Evolutionary conservation across 73 alveolate species (phyloP).

Genomic region (Tetrahymena malaccensis): DNA sequence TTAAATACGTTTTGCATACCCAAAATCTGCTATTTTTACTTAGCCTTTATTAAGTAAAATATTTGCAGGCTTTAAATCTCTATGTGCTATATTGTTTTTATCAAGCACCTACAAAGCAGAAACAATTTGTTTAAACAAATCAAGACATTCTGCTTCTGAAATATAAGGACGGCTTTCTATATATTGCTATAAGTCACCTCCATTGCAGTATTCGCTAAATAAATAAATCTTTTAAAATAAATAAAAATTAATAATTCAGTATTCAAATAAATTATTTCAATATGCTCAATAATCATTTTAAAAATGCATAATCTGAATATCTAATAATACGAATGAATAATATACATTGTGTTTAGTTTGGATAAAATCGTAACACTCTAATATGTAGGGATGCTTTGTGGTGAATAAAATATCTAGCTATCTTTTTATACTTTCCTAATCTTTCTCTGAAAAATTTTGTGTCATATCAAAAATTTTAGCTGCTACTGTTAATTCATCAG

Average conservation of each 20-base stretch:
- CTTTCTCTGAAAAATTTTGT: neutral
- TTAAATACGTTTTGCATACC: constrained; percentile 11
- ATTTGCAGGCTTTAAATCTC: constrained; percentile 41
- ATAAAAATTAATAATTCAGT: neutral
- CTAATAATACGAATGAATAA: neutral
- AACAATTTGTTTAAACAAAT: neutral
- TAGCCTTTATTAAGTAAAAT: constrained; percentile 8
- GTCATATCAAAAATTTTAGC: neutral
- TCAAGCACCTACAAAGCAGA: constrained; percentile 4
- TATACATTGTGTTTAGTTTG: neutral
- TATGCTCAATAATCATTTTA: neutral
- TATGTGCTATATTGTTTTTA: constrained; percentile 11
- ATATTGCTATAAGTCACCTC: constrained; percentile 35
- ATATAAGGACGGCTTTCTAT: constrained; percentile 4
- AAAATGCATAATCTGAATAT: neutral
- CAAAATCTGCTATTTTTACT: constrained; percentile 37
- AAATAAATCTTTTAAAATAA: neutral
- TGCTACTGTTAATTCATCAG: neutral
- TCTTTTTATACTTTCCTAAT: neutral
- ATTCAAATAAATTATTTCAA: neutral
- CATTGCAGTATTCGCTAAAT: constrained; percentile 32
- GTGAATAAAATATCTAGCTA: neutral
- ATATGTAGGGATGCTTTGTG: neutral
- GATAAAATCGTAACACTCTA: neutral
- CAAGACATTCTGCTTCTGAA: constrained; percentile 4